Evolutionary conservation across 805 yeast species (phyloP), one percentile per base, ranked within the genome.

Genomic region (Metschnikowia gruessii): DNA sequence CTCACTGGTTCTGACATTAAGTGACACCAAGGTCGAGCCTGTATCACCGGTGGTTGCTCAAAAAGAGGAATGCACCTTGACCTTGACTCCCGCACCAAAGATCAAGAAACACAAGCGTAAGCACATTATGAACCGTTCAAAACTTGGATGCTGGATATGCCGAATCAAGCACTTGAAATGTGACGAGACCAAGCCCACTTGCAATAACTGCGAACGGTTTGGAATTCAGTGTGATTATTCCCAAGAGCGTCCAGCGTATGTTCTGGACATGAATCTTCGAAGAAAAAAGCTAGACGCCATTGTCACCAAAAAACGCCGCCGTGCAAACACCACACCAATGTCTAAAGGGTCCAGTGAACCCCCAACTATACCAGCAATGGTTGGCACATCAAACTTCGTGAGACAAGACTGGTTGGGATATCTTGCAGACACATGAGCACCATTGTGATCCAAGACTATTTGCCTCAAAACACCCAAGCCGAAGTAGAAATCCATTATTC

Each of bases 111-210:
- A 69, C 45, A 71, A 72, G 13, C 57, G 76, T 30, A 61, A 70
- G 46, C 64, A 74, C 45, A 52, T 68, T 19, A 59, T 69, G 46
- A 75, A 74, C 2, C 56, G 76, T 38, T 68, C 74, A 2, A 69
- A 69, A 48, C 65, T 60, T 29, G 77, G 77, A 6, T 72, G 77
- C 49, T 72, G 77, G 77, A 69, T 72, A 44, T 72, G 77, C 50
- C 58, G 77, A 45, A 72, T 72, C 48, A 70, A 70, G 51, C 77
- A 72, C 51, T 61, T 72, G 46, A 72, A 72, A 51, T 72, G 77
- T 53, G 75, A 72, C 49, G 77, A 72, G 48, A 38, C 31, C 11
- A 62, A 65, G 46, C 77, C 77, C 0, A 46, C 51, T 6, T 72
- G 77, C 52, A 48, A 65, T 24, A 61, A 65, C 41, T 72, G 77